Percentiles rank a stretch among this genome's conserved stretches.
phyloP scores from a whole-genome alignment of 2,329 filamentous ascomycete genomes.

The Ophiostoma novo-ulmi region DNA sequence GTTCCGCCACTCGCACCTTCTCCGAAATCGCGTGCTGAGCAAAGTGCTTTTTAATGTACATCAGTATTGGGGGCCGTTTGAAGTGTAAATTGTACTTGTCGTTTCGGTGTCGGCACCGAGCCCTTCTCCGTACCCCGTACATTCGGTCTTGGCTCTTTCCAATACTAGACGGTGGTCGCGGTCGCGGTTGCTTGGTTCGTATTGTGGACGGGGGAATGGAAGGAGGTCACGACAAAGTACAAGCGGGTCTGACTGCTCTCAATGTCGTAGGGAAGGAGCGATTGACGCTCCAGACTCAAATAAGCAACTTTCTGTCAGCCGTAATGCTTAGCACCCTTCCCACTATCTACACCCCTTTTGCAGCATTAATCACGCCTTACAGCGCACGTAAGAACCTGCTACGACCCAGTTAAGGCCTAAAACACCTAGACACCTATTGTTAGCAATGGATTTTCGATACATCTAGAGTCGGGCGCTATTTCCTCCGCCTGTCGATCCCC shows the following conservation, averaged over 20 bases:
- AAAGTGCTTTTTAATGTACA: not conserved
- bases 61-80: not conserved
- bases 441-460: not conserved
- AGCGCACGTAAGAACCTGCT: not conserved
- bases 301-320: not conserved
- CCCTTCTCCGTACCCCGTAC: not conserved
- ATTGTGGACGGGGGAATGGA: not conserved
- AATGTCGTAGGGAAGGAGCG: not conserved
- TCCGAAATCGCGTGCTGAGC: not conserved
- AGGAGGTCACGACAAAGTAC: not conserved
- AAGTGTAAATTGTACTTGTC: not conserved
- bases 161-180: not conserved
- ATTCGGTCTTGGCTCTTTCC: not conserved
- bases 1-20: not conserved
- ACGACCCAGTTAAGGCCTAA: not conserved
- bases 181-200: not conserved
- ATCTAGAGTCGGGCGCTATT: not conserved
- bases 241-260: not conserved
- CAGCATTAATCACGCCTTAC: not conserved
- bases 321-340: not conserved
- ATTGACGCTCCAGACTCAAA: not conserved
- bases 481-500: not conserved
- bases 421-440: not conserved
- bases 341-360: not conserved
- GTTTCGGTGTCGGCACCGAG: not conserved